Base-by-base conservation (phyloP, 345 rosid genomes). In the Anacardium occidentale region DNA sequence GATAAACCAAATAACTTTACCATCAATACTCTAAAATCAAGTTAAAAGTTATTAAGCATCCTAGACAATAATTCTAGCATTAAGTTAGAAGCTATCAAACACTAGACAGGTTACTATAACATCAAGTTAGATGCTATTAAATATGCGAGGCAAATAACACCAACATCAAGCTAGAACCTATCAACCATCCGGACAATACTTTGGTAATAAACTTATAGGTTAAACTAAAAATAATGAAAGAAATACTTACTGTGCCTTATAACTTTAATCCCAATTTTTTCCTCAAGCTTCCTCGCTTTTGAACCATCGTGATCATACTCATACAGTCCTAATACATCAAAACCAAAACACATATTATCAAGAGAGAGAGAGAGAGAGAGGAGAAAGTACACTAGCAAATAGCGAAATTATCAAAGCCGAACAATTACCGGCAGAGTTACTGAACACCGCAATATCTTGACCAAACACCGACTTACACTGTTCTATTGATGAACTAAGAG, bases 251-350 rank as follows among this genome's bases (percentile, higher is more conserved):
- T 80, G 70, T 93, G 99, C 66, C 97, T 78, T 74, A 93, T 83
- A 54, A 96, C 99, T 84, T 86, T 90, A 75, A 96, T 90, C 74
- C 97, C 97, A 71, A 85, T 85, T 10, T 96, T 87, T 81, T 87
- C 85, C 69, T 96, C 99, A 63, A 96, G 94, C 10, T 83, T 88
- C 68, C 79, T 89, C 1, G 98, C 98, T 83, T 89, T 93, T 1
- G 91, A 79, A 75, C 86, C 91, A 83, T 93, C 87, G 60, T 83
- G 90, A 75, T 96, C 99, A 79, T 96, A 96, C 75, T 96, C 99
- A 45, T 67, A 62, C 21, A 96, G 93, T 67, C 99, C 99, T 90
- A 72, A 60, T 42, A 55, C 73, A 76, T 50, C 77, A 73, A 70
- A 68, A 42, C 73, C 54, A 75, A 53, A 51, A 66, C 44, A 48